phyloP scores from a whole-genome alignment of 148 eudicot species.

The Drosera capensis region DNA sequence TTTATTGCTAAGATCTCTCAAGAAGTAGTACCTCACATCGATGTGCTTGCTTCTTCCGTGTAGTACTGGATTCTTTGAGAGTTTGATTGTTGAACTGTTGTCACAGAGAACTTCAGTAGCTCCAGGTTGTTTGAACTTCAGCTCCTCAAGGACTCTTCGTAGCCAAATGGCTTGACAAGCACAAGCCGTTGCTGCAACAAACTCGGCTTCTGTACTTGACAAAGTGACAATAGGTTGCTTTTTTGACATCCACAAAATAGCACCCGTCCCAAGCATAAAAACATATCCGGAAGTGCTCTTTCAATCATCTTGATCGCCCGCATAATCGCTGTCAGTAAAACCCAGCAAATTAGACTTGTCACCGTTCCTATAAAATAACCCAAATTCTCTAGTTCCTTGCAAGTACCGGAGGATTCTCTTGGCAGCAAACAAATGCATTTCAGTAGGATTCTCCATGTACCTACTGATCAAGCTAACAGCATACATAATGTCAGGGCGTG shows the following conservation, averaged over 20 bases:
- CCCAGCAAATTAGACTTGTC: background rate
- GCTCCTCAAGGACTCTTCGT: background rate
- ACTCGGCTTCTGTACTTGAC: slow-evolving; percentile 1
- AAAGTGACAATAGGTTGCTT: slow-evolving; percentile 4
- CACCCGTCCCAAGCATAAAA: slow-evolving; percentile 1
- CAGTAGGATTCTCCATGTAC: background rate
- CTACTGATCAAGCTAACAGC: background rate
- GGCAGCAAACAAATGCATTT: background rate
- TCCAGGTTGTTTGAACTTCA: background rate
- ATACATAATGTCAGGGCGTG: background rate
- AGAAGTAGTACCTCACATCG: background rate
- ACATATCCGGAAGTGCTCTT: slow-evolving; percentile 7
- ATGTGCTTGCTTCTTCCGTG: slow-evolving; percentile 4
- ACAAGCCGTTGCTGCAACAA: slow-evolving; percentile 1
- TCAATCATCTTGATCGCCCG: background rate
- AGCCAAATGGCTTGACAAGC: slow-evolving; percentile 4
- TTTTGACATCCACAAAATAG: background rate
- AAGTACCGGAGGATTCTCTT: slow-evolving; percentile 6
- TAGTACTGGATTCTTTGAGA: slow-evolving; percentile 3
- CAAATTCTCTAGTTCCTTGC: background rate
- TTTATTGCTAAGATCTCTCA: slow-evolving; percentile 1
- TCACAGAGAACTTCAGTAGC: slow-evolving; percentile 1
- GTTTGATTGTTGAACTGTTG: slow-evolving; percentile 3
- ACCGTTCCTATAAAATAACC: background rate
- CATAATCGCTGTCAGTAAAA: slow-evolving; percentile 2